Percentiles rank a stretch among this genome's conserved stretches.
Evolutionary conservation across 805 yeast genomes (phyloP).

Genomic region (Blastobotrys chiropterorum): DNA sequence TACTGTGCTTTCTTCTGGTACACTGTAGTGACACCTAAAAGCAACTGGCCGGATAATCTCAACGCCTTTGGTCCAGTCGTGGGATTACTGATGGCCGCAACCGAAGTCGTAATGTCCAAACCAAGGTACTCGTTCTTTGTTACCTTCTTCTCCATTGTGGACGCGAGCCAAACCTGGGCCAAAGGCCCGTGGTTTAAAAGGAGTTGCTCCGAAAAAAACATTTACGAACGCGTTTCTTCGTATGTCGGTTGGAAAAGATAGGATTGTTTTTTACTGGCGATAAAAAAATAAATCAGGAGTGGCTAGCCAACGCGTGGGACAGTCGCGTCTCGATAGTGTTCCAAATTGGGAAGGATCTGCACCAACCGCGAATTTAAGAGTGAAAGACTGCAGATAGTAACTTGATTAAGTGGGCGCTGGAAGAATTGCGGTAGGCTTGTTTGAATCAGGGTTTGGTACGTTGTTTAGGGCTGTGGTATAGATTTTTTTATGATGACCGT

Average conservation of each 20-base stretch:
- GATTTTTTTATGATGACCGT: too few relatives aligned
- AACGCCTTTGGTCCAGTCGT: conserved; percentile 59
- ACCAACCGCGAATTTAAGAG: neutral
- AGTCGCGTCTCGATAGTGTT: neutral
- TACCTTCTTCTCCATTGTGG: conserved; percentile 74
- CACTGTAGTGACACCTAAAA: conserved; percentile 81
- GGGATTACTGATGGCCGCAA: conserved; percentile 53
- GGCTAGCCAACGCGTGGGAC: neutral
- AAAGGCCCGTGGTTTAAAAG: conserved; percentile 73
- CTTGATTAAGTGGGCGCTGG: too few relatives aligned
- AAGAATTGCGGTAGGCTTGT: too few relatives aligned
- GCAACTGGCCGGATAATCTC: conserved; percentile 76
- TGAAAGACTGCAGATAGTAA: too few relatives aligned
- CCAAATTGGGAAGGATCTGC: neutral
- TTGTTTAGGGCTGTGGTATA: too few relatives aligned
- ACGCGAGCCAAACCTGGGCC: conserved; percentile 90
- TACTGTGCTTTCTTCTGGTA: conserved; percentile 82
- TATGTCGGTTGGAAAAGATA: neutral
- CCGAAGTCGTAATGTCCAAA: conserved; percentile 63
- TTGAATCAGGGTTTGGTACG: too few relatives aligned
- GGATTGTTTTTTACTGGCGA: neutral
- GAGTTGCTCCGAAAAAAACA: conserved; percentile 48
- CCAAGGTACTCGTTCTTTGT: conserved; percentile 65
- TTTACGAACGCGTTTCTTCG: conserved; percentile 16
- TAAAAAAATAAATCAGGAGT: neutral